Conservation (phyloP, 768 basidiomycete species). For the Clathrus columnatus region DNA sequence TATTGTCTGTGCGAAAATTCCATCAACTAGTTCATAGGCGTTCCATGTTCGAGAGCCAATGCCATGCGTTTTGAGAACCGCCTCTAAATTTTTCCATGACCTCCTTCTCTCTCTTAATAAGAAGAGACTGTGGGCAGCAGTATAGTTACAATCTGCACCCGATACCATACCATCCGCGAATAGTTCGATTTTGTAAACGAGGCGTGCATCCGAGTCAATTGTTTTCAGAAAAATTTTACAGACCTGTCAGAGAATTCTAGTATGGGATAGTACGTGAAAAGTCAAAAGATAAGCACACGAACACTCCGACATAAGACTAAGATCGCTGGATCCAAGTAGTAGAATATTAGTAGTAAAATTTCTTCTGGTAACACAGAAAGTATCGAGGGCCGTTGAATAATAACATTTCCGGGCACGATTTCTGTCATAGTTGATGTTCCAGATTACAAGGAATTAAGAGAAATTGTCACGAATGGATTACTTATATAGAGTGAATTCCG, state of each 20-base stretch:
- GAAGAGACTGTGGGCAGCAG: slow-evolving; percentile 22
- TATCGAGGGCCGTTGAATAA: not conserved
- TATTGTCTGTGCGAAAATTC: slow-evolving; percentile 42
- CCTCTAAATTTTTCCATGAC: slow-evolving; percentile 28
- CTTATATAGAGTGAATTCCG: not conserved
- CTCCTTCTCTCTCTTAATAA: slow-evolving; percentile 27
- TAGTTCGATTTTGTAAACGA: slow-evolving; percentile 15
- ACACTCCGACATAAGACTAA: not conserved
- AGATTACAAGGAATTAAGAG: not conserved
- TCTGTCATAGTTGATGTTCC: not conserved
- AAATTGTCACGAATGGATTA: not conserved
- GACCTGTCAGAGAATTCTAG: slow-evolving; percentile 1
- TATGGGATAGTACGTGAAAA: not conserved
- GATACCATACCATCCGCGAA: slow-evolving; percentile 13
- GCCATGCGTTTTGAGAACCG: slow-evolving; percentile 20
- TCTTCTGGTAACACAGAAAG: slow-evolving; percentile 1
- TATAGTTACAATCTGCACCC: not conserved
- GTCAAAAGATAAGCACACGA: not conserved
- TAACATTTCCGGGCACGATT: not conserved
- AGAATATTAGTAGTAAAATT: not conserved
- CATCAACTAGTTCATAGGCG: slow-evolving; percentile 56
- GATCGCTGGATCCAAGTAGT: not conserved
- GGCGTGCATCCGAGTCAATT: slow-evolving; percentile 3
- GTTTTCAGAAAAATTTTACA: slow-evolving; percentile 3
- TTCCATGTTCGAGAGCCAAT: slow-evolving; percentile 28